Evolutionary conservation across 768 basidiomycete genomes (phyloP).

Genomic region (Agrocybe pediades): DNA sequence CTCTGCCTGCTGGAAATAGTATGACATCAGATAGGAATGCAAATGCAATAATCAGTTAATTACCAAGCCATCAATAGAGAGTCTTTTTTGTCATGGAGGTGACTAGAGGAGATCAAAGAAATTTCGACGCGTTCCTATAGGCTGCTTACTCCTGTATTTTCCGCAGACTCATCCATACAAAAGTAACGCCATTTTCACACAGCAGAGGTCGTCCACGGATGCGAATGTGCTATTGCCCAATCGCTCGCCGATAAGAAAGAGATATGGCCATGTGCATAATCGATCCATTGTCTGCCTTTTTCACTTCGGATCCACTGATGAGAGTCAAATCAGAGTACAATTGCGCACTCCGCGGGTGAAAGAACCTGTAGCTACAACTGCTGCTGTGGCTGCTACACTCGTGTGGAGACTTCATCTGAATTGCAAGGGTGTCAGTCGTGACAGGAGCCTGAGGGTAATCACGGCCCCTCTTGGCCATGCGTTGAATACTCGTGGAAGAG

Average conservation of each 20-base stretch:
- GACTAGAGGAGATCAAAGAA: not conserved
- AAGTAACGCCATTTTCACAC: conserved; percentile 9
- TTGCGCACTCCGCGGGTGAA: conserved; percentile 20
- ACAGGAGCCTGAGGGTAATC: too few relatives aligned
- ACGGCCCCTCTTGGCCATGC: too few relatives aligned
- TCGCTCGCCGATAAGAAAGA: conserved; percentile 11
- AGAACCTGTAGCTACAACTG: conserved; percentile 11
- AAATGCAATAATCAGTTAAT: not conserved
- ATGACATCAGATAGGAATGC: not conserved
- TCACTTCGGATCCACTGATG: too few relatives aligned
- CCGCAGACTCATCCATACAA: too few relatives aligned
- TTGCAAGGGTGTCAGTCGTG: too few relatives aligned
- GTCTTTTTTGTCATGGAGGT: not conserved
- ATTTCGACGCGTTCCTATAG: too few relatives aligned
- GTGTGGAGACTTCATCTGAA: not conserved
- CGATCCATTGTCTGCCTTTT: conserved; percentile 6
- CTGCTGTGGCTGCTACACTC: not conserved
- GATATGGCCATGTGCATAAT: conserved; percentile 20
- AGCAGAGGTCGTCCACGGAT: not conserved
- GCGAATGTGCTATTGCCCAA: conserved; percentile 15
- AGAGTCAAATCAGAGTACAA: conserved; percentile 21
- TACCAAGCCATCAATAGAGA: not conserved
- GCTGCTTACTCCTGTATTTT: too few relatives aligned
- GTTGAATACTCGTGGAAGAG: too few relatives aligned
- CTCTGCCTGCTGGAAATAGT: not conserved